phyloP scores from a whole-genome alignment of 176 grass and related monocot species.

The Paspalum vaginatum region DNA sequence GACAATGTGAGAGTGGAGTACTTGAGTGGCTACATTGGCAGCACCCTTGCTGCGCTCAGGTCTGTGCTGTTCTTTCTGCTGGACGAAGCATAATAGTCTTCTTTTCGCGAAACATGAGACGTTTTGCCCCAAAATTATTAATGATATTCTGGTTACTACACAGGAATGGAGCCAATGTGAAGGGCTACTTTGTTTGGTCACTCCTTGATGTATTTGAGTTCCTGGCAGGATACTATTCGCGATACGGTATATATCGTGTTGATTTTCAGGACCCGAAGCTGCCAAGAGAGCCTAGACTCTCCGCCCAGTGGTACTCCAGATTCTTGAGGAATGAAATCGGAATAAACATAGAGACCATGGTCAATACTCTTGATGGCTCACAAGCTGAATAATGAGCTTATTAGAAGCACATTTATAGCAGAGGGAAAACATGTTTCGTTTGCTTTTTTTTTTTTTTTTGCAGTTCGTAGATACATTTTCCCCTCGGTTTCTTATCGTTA shows the following conservation, averaged over 20 bases:
- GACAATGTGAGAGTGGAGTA: slow-evolving; percentile 58
- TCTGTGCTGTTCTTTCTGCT: not conserved
- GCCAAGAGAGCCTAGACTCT: slow-evolving; percentile 53
- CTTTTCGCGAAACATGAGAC: not conserved
- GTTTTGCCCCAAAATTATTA: not conserved
- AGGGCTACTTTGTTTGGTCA: slow-evolving; percentile 79
- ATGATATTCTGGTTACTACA: not conserved
- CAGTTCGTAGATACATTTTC: not conserved
- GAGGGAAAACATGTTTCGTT: not conserved
- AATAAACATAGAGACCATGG: slow-evolving; percentile 19
- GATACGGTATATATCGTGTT: slow-evolving; percentile 50
- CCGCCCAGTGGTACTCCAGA: slow-evolving; percentile 61
- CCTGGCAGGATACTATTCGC: slow-evolving; percentile 40
- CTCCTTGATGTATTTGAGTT: slow-evolving; percentile 73
- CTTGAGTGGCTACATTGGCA: slow-evolving; percentile 60
- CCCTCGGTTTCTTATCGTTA: not conserved
- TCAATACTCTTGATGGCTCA: not conserved
- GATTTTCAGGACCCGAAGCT: slow-evolving; percentile 50
- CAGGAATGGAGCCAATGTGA: slow-evolving; percentile 68
- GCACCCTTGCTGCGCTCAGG: slow-evolving; percentile 62
- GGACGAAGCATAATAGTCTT: not conserved
- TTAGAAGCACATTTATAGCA: not conserved
- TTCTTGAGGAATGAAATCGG: slow-evolving; percentile 50
- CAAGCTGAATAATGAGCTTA: slow-evolving; percentile 33
- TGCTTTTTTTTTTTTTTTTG: not conserved